These are phyloP conservation scores for Rhizoctonia solani DNA, from an alignment of 1,284 basidiomycete genomes.

Conservation along the genomic window DNA sequence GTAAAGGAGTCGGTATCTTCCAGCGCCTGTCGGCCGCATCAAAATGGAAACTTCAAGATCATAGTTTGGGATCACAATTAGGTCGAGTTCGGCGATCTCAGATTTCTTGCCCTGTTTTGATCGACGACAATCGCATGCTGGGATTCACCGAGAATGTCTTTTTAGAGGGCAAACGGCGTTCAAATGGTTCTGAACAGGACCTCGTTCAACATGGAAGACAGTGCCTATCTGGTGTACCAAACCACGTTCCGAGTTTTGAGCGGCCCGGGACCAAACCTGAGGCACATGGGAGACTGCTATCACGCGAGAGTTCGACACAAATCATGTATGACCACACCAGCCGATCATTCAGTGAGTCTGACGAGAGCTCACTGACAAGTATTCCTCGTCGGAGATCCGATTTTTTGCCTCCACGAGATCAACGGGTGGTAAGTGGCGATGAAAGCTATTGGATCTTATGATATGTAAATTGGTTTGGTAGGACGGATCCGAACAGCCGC, in stretches of 20 bases:
- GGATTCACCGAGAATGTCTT: background rate
- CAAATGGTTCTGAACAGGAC: background rate
- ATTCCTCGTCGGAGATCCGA: constrained; percentile 32
- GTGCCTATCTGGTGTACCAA: constrained; percentile 5
- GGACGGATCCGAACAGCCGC: constrained; percentile 2
- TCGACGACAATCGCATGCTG: constrained; percentile 18
- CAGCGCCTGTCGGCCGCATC: constrained; percentile 9
- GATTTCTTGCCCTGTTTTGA: constrained; percentile 36
- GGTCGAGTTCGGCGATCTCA: constrained; percentile 29
- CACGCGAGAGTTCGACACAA: constrained; percentile 15
- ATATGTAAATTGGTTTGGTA: constrained; percentile 5
- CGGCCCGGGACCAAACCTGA: constrained; percentile 4
- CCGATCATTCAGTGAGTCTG: constrained; percentile 15
- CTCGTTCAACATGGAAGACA: background rate
- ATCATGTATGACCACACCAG: constrained; percentile 26
- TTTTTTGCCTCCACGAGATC: constrained; percentile 30
- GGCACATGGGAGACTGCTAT: background rate
- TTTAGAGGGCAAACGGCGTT: constrained; percentile 7
- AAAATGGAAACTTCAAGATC: constrained; percentile 17
- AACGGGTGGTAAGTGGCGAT: constrained; percentile 5
- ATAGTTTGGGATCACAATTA: constrained; percentile 2
- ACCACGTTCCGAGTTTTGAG: background rate
- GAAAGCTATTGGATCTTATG: background rate
- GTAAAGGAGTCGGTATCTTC: constrained; percentile 23
- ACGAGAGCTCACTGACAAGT: constrained; percentile 28